These are phyloP conservation scores for Wickerhamiella spandovensis DNA, from an alignment of 805 yeast genomes.

Conservation along the genomic window DNA sequence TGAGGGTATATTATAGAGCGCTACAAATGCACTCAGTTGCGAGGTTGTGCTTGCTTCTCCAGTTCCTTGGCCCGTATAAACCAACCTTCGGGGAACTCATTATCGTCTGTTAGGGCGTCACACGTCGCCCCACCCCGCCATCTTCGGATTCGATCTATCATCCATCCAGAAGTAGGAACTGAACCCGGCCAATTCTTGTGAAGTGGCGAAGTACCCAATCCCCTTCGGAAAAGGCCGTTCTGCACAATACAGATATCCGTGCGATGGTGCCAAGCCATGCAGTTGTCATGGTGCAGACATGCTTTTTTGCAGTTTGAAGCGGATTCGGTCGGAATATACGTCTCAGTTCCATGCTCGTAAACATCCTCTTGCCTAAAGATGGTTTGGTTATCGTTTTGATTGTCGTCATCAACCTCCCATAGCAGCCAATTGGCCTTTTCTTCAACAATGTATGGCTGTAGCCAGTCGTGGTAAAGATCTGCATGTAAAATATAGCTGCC, in stretches of 20 bases:
- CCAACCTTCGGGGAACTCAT: not conserved
- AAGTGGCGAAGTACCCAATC: conserved; percentile 6
- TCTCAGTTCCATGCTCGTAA: conserved; percentile 25
- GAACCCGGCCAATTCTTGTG: conserved; percentile 2
- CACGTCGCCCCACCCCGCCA: conserved; percentile 14
- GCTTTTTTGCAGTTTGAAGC: conserved; percentile 5
- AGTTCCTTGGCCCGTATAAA: not conserved
- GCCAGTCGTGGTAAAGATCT: conserved; percentile 24
- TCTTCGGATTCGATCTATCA: conserved; percentile 22
- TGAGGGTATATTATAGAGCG: too few relatives aligned
- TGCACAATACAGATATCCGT: conserved; percentile 7
- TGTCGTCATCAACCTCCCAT: not conserved
- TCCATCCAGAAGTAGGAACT: conserved; percentile 21
- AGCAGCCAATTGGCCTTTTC: conserved; percentile 18
- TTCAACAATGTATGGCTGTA: conserved; percentile 20
- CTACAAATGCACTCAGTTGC: too few relatives aligned
- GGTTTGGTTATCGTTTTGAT: not conserved
- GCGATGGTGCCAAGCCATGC: conserved; percentile 12
- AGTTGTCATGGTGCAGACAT: conserved; percentile 8
- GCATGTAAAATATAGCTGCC: conserved; percentile 19
- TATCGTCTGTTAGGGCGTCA: conserved; percentile 3
- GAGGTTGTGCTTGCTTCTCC: too few relatives aligned
- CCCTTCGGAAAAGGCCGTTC: conserved; percentile 7
- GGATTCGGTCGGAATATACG: conserved; percentile 16
- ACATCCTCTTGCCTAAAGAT: not conserved